Percentiles rank a stretch among this genome's conserved stretches.
These are phyloP conservation scores for Psilocybe sp. DNA, from an alignment of 768 basidiomycete species.

Conservation along the genomic window DNA sequence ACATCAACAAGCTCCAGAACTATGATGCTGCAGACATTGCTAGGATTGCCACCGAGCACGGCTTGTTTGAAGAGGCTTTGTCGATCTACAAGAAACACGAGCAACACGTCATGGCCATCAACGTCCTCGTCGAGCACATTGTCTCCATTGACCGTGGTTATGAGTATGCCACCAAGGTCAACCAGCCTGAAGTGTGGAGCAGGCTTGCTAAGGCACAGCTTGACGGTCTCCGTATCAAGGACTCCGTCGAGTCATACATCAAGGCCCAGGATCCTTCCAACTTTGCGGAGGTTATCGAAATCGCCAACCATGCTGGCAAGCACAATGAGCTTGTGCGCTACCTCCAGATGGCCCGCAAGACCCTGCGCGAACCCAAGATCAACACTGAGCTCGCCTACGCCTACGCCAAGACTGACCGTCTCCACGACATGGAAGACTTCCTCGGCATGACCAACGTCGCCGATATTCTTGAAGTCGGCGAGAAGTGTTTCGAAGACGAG, in stretches of 20 bases:
- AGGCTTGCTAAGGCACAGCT: constrained; percentile 97
- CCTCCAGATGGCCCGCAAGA: constrained; percentile 98
- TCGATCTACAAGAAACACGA: constrained; percentile 98
- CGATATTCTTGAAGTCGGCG: constrained; percentile 93
- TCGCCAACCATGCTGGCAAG: constrained; percentile 85
- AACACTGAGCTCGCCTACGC: constrained; percentile 98
- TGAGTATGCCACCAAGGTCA: constrained; percentile 95
- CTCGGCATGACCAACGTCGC: constrained; percentile 98
- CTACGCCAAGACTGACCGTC: constrained; percentile 93
- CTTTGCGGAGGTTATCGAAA: constrained; percentile 94
- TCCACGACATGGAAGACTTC: constrained; percentile 99
- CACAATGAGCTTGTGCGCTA: constrained; percentile 93
- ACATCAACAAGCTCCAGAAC: constrained; percentile 96
- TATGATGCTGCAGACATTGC: constrained; percentile 96
- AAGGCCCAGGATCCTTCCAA: constrained; percentile 95
- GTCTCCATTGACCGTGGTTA: constrained; percentile 96
- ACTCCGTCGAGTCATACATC: constrained; percentile 98
- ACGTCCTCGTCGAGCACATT: constrained; percentile 96
- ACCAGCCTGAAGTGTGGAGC: constrained; percentile 96
- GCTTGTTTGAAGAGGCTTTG: constrained; percentile 93
- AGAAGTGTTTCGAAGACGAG: constrained; percentile 99
- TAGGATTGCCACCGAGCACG: constrained; percentile 94
- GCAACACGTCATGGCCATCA: constrained; percentile 93
- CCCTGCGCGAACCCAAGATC: constrained; percentile 93
- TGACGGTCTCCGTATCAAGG: constrained; percentile 96